Evolutionary conservation across 768 basidiomycete species (phyloP).

Genomic region (Tephrocybe sp.): DNA sequence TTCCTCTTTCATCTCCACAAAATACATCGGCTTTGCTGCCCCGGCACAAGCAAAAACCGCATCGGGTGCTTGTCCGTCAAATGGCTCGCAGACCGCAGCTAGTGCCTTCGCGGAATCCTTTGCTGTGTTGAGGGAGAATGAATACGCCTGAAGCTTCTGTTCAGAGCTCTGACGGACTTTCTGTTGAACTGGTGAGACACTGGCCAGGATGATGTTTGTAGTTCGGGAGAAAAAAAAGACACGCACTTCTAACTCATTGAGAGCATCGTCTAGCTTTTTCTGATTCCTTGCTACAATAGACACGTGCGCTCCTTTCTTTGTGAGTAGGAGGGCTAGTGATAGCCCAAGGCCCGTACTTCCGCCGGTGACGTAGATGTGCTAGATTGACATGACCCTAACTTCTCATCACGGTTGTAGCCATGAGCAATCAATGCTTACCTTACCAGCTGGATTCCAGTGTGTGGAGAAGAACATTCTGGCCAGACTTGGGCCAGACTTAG

Average conservation of each 20-base stretch:
- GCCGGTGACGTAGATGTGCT: conserved; percentile 88
- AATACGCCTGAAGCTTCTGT: conserved; percentile 64
- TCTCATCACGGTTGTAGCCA: background rate
- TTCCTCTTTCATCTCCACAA: conserved; percentile 65
- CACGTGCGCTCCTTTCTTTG: conserved; percentile 70
- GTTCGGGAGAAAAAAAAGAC: no score
- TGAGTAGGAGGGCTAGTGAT: conserved; percentile 64
- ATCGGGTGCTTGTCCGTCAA: conserved; percentile 62
- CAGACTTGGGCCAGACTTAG: no score
- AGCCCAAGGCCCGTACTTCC: conserved; percentile 82
- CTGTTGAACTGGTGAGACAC: conserved; percentile 31
- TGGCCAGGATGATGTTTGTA: no score
- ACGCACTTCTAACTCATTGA: conserved; percentile 64
- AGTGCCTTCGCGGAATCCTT: conserved; percentile 57
- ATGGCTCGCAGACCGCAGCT: conserved; percentile 49
- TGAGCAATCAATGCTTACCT: conserved; percentile 27
- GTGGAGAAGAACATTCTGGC: conserved; percentile 24
- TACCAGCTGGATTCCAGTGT: conserved; percentile 50
- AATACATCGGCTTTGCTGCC: conserved; percentile 63
- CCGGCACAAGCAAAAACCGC: conserved; percentile 81
- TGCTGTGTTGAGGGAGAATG: conserved; percentile 58
- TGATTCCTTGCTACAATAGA: conserved; percentile 82
- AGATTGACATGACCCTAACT: background rate
- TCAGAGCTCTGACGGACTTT: conserved; percentile 45
- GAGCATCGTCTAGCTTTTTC: conserved; percentile 56